Evolutionary conservation across 345 rosid genomes (phyloP), one percentile per base, ranked within the genome.

Genomic region (Eucalyptus grandis): DNA sequence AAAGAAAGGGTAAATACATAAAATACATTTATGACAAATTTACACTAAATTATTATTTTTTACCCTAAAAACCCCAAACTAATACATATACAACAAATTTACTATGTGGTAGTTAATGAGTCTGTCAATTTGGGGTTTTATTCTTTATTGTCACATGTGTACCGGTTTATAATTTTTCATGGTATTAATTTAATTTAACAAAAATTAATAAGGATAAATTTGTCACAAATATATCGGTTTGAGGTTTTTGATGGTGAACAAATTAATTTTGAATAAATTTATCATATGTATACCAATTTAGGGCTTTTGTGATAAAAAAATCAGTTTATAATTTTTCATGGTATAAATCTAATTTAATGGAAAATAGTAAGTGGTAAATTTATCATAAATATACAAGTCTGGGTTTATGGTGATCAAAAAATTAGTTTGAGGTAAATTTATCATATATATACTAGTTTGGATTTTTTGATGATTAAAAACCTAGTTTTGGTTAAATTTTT

Each of bases 151-250:
- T 53, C 0, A 51, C 9, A 53, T 7, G 9, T 53, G 2, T 51
- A 53, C 4, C 2, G 0, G 0, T 53, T 53, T 7, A 53, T 7
- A 0, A 53, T 53, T 53, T 53, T 53, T 19, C 0, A 0, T 19
- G 0, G 4, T 53, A 53, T 53, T 7, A 19, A 19, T 19, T 1
- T 53, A 53, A 53, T 53, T 53, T 53, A 53, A 19, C 0, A 0
- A 4, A 56, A 56, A 9, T 56, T 56, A 56, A 56, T 56, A 0
- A 8, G 3, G 0, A 0, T 24, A 56, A 56, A 56, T 0, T 21
- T 56, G 0, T 56, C 0, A 24, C 1, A 22, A 56, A 10, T 56
- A 0, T 24, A 56, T 26, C 0, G 0, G 0, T 56, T 24, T 56
- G 1, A 9, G 6, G 0, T 24, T 56, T 56, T 10, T 56, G 6